phyloP scores from a whole-genome alignment of 805 yeast genomes.

The Helenozyma rhizophorensis region DNA sequence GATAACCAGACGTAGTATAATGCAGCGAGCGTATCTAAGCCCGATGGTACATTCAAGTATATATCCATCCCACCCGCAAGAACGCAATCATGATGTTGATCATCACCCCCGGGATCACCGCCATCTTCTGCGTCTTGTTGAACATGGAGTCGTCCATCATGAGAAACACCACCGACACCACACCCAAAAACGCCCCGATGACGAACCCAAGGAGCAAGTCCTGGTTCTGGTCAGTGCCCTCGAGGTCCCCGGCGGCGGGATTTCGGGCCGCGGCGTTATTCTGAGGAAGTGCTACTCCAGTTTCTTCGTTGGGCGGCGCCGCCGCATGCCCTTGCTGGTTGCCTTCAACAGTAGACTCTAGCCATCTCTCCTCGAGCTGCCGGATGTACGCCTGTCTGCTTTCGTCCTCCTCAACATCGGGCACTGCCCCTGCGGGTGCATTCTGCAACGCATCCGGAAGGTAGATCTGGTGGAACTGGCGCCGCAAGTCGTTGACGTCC shows the following conservation, averaged over 20 bases:
- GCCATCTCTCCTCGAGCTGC: slow-evolving; percentile 83
- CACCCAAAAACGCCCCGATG: slow-evolving; percentile 74
- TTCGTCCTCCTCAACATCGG: slow-evolving; percentile 43
- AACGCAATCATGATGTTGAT: slow-evolving; percentile 67
- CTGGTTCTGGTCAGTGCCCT: slow-evolving; percentile 42
- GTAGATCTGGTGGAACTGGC: slow-evolving; percentile 70
- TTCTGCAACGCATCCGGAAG: slow-evolving; percentile 37
- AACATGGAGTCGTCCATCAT: slow-evolving; percentile 58
- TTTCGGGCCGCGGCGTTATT: neutral
- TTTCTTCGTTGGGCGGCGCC: slow-evolving; percentile 3
- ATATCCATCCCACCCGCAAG: slow-evolving; percentile 31
- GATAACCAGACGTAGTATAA: too few species aligned
- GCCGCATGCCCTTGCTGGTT: slow-evolving; percentile 30
- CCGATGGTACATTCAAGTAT: too few species aligned
- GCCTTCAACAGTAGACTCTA: slow-evolving; percentile 52
- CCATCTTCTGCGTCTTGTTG: slow-evolving; percentile 58
- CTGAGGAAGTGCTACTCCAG: neutral
- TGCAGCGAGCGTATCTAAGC: too few species aligned
- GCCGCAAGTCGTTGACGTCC: slow-evolving; percentile 67
- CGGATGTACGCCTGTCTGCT: slow-evolving; percentile 37
- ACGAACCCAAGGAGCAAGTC: slow-evolving; percentile 68
- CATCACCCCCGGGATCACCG: slow-evolving; percentile 66
- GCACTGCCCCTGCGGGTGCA: slow-evolving; percentile 19
- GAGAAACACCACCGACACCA: slow-evolving; percentile 56
- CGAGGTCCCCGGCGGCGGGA: slow-evolving; percentile 24